Evolutionary conservation across 371 early-diverging fungal species (phyloP).

Genomic region (Mortierella sp.): DNA sequence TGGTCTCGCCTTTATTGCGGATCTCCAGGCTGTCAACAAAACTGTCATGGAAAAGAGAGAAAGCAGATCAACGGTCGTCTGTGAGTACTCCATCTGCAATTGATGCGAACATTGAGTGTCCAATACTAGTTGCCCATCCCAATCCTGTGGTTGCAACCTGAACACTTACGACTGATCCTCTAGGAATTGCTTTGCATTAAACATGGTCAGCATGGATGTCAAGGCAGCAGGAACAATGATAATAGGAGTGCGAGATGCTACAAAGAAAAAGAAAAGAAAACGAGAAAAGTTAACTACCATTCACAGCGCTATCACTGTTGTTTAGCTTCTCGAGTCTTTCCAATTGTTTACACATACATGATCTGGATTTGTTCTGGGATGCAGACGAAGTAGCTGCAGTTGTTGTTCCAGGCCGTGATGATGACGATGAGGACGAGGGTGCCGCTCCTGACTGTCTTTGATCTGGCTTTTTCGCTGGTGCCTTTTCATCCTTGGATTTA

Average conservation of each 20-base stretch:
- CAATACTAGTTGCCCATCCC: too few relatives aligned
- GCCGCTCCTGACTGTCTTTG: slow-evolving; percentile 24
- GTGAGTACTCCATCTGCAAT: too few relatives aligned
- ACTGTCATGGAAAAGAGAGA: slow-evolving; percentile 41
- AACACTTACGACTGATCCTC: slow-evolving; percentile 70
- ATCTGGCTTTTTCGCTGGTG: slow-evolving; percentile 28
- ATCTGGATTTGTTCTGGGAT: slow-evolving; percentile 27
- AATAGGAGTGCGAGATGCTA: slow-evolving; percentile 69
- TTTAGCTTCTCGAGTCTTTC: too few relatives aligned
- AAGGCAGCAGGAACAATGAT: slow-evolving; percentile 91
- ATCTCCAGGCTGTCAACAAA: slow-evolving; percentile 73
- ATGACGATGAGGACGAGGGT: slow-evolving; percentile 12
- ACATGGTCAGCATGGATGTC: slow-evolving; percentile 84
- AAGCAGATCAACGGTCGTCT: neutral
- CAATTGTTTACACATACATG: slow-evolving; percentile 16
- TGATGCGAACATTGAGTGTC: too few relatives aligned
- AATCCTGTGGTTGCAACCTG: too few relatives aligned
- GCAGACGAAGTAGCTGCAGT: slow-evolving; percentile 3
- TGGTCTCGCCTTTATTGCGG: slow-evolving; percentile 71
- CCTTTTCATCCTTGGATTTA: slow-evolving; percentile 50
- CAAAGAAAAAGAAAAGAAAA: neutral
- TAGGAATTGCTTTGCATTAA: slow-evolving; percentile 85
- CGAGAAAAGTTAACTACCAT: neutral
- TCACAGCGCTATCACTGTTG: neutral
- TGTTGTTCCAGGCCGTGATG: slow-evolving; percentile 19